Evolutionary conservation across 768 basidiomycete genomes (phyloP), one percentile per base, ranked within the genome.

Genomic region (Kwoniella heveanensis): DNA sequence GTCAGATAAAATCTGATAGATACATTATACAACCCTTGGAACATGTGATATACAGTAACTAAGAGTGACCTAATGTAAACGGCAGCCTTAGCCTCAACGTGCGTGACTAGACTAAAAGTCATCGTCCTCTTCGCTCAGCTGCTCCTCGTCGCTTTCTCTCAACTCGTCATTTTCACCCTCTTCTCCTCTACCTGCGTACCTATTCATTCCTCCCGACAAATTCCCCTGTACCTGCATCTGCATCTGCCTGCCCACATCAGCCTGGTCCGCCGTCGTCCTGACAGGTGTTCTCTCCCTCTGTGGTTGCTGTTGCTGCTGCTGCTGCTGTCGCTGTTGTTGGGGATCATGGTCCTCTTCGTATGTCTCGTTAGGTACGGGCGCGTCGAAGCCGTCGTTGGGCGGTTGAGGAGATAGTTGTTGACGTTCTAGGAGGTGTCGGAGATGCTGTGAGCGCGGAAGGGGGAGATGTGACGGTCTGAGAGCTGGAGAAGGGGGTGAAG

Each of bases 291-390:
- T 32, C 13, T 32, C 32, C 32, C 39, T 44, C 39, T 44, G 39
- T 44, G 9, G 39, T 19, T 44, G 39, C 26, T 64, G 56, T 13
- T n/a, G 25, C 19, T 53, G 55, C 50, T 54, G 47, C 48, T 62
- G 48, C 26, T 58, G 48, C 22, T 19, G 22, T 19, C 44, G 47
- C 49, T 54, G 47, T 29, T 36, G 50, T n/a, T n/a, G n/a, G n/a
- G n/a, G n/a, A 49, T 22, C 27, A 50, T 22, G 52, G 22, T 63
- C 68, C 36, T 64, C 69, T 15, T 60, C 55, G 56, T 71, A 77
- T 32, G 73, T 72, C 66, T 74, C 72, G 48, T 77, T 77, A 7
- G 75, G 75, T 13, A 77, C 69, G 7, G 75, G 72, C 19, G 75
- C 75, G 54, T 77, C 75, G 46, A 77, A 77, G 15, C 70, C 68